Evolutionary conservation across 345 rosid species (phyloP).

Genomic region (Cochlearia excelsa): DNA sequence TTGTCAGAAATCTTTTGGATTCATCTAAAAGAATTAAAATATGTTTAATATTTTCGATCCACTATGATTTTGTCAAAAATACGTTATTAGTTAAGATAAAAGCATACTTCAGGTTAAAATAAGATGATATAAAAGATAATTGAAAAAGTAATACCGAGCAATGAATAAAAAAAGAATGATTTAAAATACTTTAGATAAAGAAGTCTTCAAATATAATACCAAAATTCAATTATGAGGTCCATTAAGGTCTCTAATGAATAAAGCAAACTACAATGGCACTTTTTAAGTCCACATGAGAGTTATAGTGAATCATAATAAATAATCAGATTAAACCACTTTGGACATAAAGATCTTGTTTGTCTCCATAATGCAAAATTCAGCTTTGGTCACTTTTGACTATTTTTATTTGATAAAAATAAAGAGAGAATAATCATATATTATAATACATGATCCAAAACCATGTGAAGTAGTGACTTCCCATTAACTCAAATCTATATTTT

Average conservation of each 20-base stretch:
- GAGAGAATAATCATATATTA: slow-evolving; percentile 20
- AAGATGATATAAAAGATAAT: too few relatives aligned
- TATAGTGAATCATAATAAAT: slow-evolving; percentile 28
- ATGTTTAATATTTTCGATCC: too few relatives aligned
- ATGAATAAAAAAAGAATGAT: too few relatives aligned
- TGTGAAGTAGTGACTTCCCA: slow-evolving; percentile 39
- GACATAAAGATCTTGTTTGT: slow-evolving; percentile 33
- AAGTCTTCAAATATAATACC: too few relatives aligned
- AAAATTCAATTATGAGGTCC: slow-evolving; percentile 27
- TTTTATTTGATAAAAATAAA: slow-evolving; percentile 2
- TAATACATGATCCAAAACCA: slow-evolving; percentile 25
- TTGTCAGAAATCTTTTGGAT: too few relatives aligned
- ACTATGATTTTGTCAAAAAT: too few relatives aligned
- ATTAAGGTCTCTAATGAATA: slow-evolving; percentile 22
- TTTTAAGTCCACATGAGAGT: slow-evolving; percentile 32
- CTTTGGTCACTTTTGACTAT: slow-evolving; percentile 34
- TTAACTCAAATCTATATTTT: slow-evolving; percentile 17
- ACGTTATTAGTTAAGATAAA: too few relatives aligned
- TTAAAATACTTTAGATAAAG: too few relatives aligned
- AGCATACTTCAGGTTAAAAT: too few relatives aligned
- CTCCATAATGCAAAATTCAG: slow-evolving; percentile 39
- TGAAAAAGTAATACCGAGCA: too few relatives aligned
- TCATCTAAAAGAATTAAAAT: too few relatives aligned
- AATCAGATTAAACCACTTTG: slow-evolving; percentile 36
- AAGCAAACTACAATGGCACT: slow-evolving; percentile 26